phyloP scores from a whole-genome alignment of 1,284 basidiomycete genomes.

The Entoloma clypeatum region DNA sequence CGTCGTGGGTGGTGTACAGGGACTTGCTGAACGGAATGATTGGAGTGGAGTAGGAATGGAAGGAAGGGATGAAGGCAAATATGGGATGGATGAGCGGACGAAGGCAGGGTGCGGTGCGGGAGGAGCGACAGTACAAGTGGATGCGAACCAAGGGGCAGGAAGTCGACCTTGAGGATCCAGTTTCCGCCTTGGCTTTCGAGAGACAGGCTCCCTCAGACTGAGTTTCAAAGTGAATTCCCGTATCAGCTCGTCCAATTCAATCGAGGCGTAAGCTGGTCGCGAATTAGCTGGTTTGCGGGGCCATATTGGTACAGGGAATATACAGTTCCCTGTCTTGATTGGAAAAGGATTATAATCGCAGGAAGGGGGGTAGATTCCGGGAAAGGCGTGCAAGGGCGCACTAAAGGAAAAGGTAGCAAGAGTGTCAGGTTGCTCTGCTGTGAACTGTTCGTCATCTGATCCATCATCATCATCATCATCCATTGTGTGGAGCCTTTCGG shows the following conservation, averaged over 20 bases:
- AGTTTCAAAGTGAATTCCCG: conserved; percentile 21
- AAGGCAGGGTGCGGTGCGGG: conserved; percentile 22
- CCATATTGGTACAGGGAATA: conserved; percentile 21
- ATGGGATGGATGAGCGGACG: conserved; percentile 7
- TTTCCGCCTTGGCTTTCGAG: conserved; percentile 4
- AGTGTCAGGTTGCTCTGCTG: too few species aligned
- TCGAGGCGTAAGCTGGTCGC: background rate
- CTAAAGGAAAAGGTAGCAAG: conserved; percentile 15
- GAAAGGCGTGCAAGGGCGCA: conserved; percentile 35
- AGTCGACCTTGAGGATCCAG: too few species aligned
- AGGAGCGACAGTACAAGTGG: conserved; percentile 17
- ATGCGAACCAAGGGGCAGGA: conserved; percentile 20
- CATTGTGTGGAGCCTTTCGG: too few species aligned
- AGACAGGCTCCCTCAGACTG: conserved; percentile 11
- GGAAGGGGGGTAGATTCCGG: conserved; percentile 26
- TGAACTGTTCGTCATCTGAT: too few species aligned
- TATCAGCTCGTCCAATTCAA: conserved; percentile 13
- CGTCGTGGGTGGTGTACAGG: too few species aligned
- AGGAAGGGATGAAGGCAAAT: conserved; percentile 7
- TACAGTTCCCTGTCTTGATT: background rate
- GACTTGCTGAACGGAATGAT: too few species aligned
- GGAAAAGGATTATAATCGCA: conserved; percentile 28
- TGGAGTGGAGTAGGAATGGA: conserved; percentile 14
- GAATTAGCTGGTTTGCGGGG: conserved; percentile 18
- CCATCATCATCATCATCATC: too few species aligned